Evolutionary conservation across 768 basidiomycete genomes (phyloP), one percentile per base, ranked within the genome.

Genomic region (Podaxis carcinomalis): DNA sequence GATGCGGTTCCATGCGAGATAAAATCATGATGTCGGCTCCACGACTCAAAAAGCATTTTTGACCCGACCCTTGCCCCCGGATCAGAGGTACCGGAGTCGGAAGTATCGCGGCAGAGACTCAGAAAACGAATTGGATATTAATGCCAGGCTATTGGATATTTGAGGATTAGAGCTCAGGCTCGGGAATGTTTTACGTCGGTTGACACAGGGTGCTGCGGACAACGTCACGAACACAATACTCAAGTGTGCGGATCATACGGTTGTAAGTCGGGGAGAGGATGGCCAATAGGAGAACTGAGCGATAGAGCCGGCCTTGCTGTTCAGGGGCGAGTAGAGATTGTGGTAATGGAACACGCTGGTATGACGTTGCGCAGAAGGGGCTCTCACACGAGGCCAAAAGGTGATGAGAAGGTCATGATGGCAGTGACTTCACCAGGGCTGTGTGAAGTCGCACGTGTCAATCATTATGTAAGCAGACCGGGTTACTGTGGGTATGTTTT

Each of bases 401-500:
- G 21, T 11, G 4, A 6, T 11, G 47, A 13, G 3, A 16, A 40
- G 39, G 5, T 40, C 14, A 14, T 44, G 42, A 21, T 23, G 14
- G 23, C 23, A 11, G 23, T 37, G 36, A 39, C 52, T 54, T 54
- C 36, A 39, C 19, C 0, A 7, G 16, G 44, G 21, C 7, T 14
- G 42, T 14, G 56, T 16, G n/a, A 16, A 19, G 5, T 9, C 5
- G 10, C 54, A 23, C 46, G 47, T 57, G 56, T 28, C 2, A 2
- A 0, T 0, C 14, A 14, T 60, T 60, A 60, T n/a, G 40, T 60
- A 40, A 60, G 59, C 59, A 60, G 59, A 60, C 59, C 59, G 42
- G 51, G 59, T 60, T 60, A 53, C 19, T 32, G 59, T 53, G 57
- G 59, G 46, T 60, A 60, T 60, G 59, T 60, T 60, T 60, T 60